Evolutionary conservation across 495 filamentous ascomycete species (phyloP).

Genomic region (Emericellopsis terricola): DNA sequence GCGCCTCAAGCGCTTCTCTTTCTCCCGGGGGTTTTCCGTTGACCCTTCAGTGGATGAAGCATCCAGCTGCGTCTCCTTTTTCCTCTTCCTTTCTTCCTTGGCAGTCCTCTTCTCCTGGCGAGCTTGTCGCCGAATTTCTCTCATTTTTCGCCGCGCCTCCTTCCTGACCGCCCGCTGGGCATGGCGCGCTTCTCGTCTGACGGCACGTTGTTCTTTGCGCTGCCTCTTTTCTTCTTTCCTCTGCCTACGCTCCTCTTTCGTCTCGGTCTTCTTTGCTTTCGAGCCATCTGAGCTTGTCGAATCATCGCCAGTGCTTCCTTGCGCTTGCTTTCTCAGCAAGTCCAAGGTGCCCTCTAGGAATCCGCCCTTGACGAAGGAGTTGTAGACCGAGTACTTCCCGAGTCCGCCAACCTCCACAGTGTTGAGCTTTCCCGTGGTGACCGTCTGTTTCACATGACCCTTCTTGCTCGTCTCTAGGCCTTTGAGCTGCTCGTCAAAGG

Average conservation of each 20-base stretch:
- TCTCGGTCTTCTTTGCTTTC: background rate
- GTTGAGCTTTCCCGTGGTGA: conserved; percentile 31
- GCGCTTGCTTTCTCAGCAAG: background rate
- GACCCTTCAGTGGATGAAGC: no score
- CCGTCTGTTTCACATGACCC: conserved; percentile 28
- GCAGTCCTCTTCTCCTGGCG: no score
- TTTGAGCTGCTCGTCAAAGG: conserved; percentile 63
- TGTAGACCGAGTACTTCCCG: conserved; percentile 44
- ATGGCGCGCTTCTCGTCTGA: conserved; percentile 2
- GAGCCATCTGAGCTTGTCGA: conserved; percentile 5
- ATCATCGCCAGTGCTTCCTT: conserved; percentile 3
- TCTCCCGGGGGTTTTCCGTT: conserved; percentile 10
- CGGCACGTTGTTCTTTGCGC: conserved; percentile 7
- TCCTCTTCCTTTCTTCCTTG: no score
- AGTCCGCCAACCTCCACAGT: conserved; percentile 22
- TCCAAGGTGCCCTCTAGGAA: conserved; percentile 46
- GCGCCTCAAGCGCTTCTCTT: conserved; percentile 24
- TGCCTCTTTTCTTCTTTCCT: conserved; percentile 16
- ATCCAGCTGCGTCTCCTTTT: no score
- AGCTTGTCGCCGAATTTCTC: conserved; percentile 10
- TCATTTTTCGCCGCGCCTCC: conserved; percentile 9
- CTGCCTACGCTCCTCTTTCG: conserved; percentile 17
- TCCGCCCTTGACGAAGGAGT: conserved; percentile 63
- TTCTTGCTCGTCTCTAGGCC: conserved; percentile 39
- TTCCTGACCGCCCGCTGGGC: conserved; percentile 6